Base-by-base conservation (phyloP, 306 rosid species). In the Vigna angularis region DNA sequence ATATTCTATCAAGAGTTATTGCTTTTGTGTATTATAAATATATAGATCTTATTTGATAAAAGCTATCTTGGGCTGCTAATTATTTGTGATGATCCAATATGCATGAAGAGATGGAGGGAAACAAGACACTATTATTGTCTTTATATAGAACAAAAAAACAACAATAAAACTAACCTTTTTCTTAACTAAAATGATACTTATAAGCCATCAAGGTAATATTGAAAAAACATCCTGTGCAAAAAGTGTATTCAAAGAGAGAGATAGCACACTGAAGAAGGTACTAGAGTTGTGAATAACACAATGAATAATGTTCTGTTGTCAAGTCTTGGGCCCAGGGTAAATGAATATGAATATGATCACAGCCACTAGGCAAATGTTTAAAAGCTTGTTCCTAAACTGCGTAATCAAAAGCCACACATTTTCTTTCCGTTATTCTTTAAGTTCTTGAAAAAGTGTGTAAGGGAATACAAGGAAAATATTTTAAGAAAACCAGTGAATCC, bases 401-500 rank as follows among this genome's bases (percentile, higher is more conserved):
- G 2, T 66, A 57, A 74, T 67, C 58, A 77, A 67, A 77, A 52
- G 81, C 52, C 74, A 66, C 45, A 20, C 8, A 3, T 18, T 76
- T 66, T 76, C 22, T 20, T 77, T 66, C 57, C 67, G 4, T 42
- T 76, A 32, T 76, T 76, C 44, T 36, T 22, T 15, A 15, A 65
- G 80, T 52, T 64, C 40, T 51, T 64, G 65, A 51, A 76, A 65
- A 76, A 49, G 51, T 17, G 73, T 75, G 80, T 14, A 65, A 53
- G 65, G 62, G 61, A 47, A n/a, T 62, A 30, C 63, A 75, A 17
- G 36, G 65, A 36, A 65, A 36, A 3, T 68, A 68, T 50, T 50
- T 64, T 7, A 64, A 32, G 51, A 34, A 51, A 65, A 34, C 65
- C 55, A 65, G 45, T 53, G 48, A 77, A 76, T 79, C 64, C 61